Base-by-base conservation (phyloP, 139 green algal species). In the Chlamydomonas applanata region DNA sequence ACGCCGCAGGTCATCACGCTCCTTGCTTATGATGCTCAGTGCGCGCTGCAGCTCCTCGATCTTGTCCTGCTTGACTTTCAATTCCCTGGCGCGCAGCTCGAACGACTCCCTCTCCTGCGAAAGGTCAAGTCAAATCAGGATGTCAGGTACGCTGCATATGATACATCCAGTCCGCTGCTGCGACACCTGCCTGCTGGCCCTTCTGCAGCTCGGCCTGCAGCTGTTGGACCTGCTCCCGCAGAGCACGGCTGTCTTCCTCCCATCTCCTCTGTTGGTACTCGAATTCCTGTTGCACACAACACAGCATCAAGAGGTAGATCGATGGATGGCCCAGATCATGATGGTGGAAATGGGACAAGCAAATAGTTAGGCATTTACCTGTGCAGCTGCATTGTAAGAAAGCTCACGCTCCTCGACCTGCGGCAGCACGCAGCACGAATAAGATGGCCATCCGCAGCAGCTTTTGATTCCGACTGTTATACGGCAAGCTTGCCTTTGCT, bases 1-100 rank as follows among this genome's bases (percentile, higher is more conserved):
- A 35, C 74, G 54, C 54, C 49, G 60, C 24, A 69, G 61, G 32
- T 71, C 75, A 27, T 72, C 45, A 20, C 63, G 68, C 69, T 74
- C 57, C 3, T 71, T 29, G 32, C 62, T 40, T 4, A 63, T 60
- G 27, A 25, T 17, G 40, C 60, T 14, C 25, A 73, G 5, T 19
- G 4, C 67, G 2, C 29, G 32, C 20, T 63, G 45, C 44, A 57
- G 67, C 40, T 63, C 29, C 25, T 63, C 67, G 14, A 52, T 52
- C 32, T 69, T 69, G 32, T 69, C 62, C 7, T 69, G 32, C 27
- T 40, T 27, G 4, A 36, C 35, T 32, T 53, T 25, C 64, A 71
- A n/a, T 36, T 71, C 64, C 20, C 64, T 35, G 40, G 64, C 29
- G 24, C 29, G 59, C 25, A 40, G 59, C 24, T 30, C 59, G 30